Evolutionary conservation across 805 yeast genomes (phyloP).

Genomic region (Candida endomychidarum): DNA sequence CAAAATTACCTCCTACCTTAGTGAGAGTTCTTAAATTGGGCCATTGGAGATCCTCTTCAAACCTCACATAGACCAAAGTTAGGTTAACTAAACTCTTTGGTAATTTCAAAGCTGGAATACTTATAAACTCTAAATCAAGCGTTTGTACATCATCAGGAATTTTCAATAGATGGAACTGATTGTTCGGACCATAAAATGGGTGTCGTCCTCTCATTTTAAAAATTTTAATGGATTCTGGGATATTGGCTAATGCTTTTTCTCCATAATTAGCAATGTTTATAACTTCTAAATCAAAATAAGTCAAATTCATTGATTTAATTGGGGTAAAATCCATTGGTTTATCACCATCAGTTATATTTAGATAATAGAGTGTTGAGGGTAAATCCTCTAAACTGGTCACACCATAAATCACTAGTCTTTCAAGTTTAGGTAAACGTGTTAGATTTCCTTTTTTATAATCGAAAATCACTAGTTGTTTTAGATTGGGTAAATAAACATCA

Average conservation of each 20-base stretch:
- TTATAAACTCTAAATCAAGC: conserved; percentile 9
- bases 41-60: conserved; percentile 1
- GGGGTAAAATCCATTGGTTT: conserved; percentile 2
- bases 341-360: conserved; percentile 10
- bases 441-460: conserved; percentile 11
- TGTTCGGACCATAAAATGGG: conserved; percentile 1
- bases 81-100: no score
- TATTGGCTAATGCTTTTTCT: conserved; percentile 4
- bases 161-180: no score
- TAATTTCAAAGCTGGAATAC: conserved; percentile 4
- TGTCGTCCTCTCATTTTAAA: conserved; percentile 5
- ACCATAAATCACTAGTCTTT: conserved; percentile 5
- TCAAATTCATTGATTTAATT: conserved; percentile 4
- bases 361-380: conserved; percentile 6
- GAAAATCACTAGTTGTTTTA: conserved; percentile 7
- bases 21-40: conserved; percentile 1
- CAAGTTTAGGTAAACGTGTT: conserved; percentile 3
- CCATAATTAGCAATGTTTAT: conserved; percentile 8
- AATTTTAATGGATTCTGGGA: conserved; percentile 6
- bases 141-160: conserved; percentile 11
- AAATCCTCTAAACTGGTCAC: conserved; percentile 7
- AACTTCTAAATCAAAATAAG: conserved; percentile 2
- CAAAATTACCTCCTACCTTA: conserved; percentile 7
- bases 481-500: conserved; percentile 4
- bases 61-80: conserved; percentile 1